phyloP scores from a whole-genome alignment of 257 asterid genomes.

The Lavandula angustifolia region DNA sequence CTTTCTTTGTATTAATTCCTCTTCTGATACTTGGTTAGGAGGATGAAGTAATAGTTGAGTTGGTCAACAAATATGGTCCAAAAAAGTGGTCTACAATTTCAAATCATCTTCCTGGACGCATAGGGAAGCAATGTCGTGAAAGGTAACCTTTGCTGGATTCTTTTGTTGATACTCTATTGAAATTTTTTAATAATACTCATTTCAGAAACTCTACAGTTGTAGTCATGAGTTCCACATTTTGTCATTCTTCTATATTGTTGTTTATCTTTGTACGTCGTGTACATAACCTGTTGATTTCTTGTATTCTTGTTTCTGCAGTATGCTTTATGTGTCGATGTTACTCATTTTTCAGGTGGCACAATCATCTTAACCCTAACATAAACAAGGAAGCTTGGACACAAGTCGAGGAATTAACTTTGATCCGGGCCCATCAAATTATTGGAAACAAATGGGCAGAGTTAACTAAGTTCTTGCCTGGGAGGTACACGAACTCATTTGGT shows the following conservation, averaged over 20 bases:
- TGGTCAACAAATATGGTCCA: conserved; percentile 86
- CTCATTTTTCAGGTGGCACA: conserved; percentile 84
- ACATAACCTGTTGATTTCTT: no score
- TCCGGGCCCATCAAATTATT: conserved; percentile 86
- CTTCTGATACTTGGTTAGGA: conserved; percentile 53
- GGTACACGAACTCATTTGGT: conserved; percentile 50
- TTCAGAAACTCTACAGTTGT: not conserved
- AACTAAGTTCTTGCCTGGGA: conserved; percentile 91
- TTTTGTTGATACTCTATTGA: conserved; percentile 20
- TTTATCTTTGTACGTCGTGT: no score
- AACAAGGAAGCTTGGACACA: conserved; percentile 98
- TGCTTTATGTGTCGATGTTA: conserved; percentile 11
- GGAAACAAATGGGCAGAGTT: conserved; percentile 99
- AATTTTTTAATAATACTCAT: not conserved
- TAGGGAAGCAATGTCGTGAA: conserved; percentile 98
- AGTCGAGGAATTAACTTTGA: conserved; percentile 84
- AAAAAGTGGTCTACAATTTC: conserved; percentile 99
- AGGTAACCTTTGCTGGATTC: conserved; percentile 49
- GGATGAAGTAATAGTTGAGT: conserved; percentile 78
- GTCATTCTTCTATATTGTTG: not conserved
- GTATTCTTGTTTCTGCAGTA: conserved; percentile 3
- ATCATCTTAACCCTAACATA: conserved; percentile 93
- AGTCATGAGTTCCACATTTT: not conserved
- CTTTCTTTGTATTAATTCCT: not conserved
- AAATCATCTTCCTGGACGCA: conserved; percentile 95